Conservation (phyloP, 768 basidiomycete species). For the Tricholoma hemisulphureum region DNA sequence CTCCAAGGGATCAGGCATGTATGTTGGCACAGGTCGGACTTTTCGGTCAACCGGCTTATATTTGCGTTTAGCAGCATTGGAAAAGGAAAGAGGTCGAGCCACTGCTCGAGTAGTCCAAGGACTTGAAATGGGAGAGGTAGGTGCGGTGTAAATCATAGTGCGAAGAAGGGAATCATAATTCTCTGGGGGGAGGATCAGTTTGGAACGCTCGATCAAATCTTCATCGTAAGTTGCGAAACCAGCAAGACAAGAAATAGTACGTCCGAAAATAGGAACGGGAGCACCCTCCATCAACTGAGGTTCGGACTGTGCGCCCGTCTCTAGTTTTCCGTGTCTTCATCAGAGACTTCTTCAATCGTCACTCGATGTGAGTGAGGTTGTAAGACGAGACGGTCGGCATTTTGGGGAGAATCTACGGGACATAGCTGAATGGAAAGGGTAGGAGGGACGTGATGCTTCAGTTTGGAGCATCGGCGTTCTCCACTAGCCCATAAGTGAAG, state of each 20-base stretch:
- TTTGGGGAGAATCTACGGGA: neutral
- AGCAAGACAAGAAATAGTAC: constrained; percentile 8
- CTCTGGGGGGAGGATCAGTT: constrained; percentile 8
- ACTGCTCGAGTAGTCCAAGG: constrained; percentile 14
- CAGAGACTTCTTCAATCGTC: neutral
- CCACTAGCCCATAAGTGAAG: constrained; percentile 20
- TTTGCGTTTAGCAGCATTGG: neutral
- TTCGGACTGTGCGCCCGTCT: constrained; percentile 4
- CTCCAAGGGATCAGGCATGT: constrained; percentile 20
- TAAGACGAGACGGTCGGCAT: neutral
- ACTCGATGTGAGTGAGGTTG: neutral
- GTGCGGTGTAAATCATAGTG: constrained; percentile 1
- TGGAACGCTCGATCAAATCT: constrained; percentile 3
- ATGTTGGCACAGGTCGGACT: constrained; percentile 23
- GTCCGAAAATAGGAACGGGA: constrained; percentile 14
- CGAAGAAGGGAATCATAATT: constrained; percentile 10
- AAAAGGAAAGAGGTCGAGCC: neutral
- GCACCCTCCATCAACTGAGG: neutral
- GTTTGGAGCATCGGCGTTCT: neutral
- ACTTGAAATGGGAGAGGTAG: neutral
- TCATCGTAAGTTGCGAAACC: constrained; percentile 3
- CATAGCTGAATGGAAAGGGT: constrained; percentile 11
- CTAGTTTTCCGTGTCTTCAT: constrained; percentile 12
- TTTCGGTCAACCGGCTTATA: constrained; percentile 27
- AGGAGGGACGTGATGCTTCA: neutral